phyloP scores from a whole-genome alignment of 2,329 filamentous ascomycete genomes.

The Graphilbum sp. region DNA sequence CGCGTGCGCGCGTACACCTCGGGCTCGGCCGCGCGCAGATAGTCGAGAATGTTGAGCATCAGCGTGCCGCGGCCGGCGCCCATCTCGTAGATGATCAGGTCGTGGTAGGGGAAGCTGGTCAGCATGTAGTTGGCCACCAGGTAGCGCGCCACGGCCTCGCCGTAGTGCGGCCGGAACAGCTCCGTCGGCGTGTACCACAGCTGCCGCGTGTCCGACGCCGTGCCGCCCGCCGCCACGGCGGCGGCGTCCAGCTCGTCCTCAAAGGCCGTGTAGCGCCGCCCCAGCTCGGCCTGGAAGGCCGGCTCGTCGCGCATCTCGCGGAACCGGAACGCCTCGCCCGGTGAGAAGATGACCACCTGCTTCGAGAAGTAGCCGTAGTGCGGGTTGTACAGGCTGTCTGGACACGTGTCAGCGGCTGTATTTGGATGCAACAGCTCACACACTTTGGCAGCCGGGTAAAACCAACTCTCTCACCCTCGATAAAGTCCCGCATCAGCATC shows the following conservation, averaged over 20 bases:
- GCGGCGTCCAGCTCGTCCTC: constrained; percentile 71
- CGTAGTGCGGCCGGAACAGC: constrained; percentile 91
- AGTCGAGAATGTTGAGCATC: constrained; percentile 96
- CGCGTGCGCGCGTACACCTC: constrained; percentile 88
- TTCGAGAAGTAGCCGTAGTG: constrained; percentile 94
- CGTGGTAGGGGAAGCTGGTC: constrained; percentile 85
- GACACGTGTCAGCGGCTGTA: neutral
- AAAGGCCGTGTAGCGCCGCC: constrained; percentile 71
- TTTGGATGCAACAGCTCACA: too few species aligned
- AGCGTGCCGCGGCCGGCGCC: constrained; percentile 92
- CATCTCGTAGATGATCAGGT: constrained; percentile 97
- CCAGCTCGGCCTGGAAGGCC: constrained; percentile 63
- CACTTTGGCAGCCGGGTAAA: too few species aligned
- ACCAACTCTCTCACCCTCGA: constrained; percentile 68
- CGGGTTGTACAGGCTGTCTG: constrained; percentile 88
- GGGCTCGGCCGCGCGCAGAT: constrained; percentile 76
- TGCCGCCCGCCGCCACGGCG: constrained; percentile 34
- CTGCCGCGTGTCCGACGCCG: constrained; percentile 60
- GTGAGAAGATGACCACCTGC: constrained; percentile 88
- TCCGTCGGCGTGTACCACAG: constrained; percentile 98
- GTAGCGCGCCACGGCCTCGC: constrained; percentile 92
- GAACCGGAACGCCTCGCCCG: constrained; percentile 85
- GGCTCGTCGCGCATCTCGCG: constrained; percentile 64
- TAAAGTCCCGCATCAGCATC: constrained; percentile 96
- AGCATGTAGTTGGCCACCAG: constrained; percentile 92